Conservation (phyloP, 768 basidiomycete genomes). For the Hygrophorus pudorinus region DNA sequence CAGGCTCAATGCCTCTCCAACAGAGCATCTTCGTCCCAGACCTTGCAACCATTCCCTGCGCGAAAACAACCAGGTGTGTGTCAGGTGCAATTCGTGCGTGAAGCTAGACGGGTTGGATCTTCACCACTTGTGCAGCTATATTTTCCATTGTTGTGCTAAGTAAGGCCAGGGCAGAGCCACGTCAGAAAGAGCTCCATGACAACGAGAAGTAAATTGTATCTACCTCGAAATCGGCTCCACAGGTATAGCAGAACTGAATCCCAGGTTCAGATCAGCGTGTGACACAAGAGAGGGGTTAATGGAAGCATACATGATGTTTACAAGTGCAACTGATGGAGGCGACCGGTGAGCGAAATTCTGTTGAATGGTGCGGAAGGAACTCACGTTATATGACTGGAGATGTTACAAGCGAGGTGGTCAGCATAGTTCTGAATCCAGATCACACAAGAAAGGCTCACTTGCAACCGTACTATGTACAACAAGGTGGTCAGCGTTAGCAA, state of each 20-base stretch:
- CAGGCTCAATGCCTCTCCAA: constrained; percentile 7
- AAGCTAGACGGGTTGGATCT: not conserved
- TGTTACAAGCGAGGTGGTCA: no score
- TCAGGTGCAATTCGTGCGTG: no score
- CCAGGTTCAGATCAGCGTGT: no score
- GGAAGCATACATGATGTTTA: constrained; percentile 15
- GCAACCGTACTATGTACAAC: constrained; percentile 11
- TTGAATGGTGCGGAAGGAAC: not conserved
- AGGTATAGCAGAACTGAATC: constrained; percentile 14
- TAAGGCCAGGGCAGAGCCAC: not conserved
- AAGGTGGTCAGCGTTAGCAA: not conserved
- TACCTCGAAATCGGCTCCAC: constrained; percentile 14
- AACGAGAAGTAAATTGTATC: not conserved
- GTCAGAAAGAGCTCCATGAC: not conserved
- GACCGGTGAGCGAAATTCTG: not conserved
- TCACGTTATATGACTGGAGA: constrained; percentile 12
- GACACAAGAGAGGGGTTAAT: not conserved
- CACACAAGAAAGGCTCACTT: constrained; percentile 8
- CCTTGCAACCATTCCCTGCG: constrained; percentile 12
- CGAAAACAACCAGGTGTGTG: not conserved
- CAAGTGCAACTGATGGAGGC: constrained; percentile 8
- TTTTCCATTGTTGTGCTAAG: constrained; percentile 9
- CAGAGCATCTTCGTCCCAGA: constrained; percentile 15
- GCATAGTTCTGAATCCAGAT: not conserved
- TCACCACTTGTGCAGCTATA: constrained; percentile 14